Evolutionary conservation across 2,329 filamentous ascomycete species (phyloP), one percentile per base, ranked within the genome.

Genomic region (Achaetomium macrosporum): DNA sequence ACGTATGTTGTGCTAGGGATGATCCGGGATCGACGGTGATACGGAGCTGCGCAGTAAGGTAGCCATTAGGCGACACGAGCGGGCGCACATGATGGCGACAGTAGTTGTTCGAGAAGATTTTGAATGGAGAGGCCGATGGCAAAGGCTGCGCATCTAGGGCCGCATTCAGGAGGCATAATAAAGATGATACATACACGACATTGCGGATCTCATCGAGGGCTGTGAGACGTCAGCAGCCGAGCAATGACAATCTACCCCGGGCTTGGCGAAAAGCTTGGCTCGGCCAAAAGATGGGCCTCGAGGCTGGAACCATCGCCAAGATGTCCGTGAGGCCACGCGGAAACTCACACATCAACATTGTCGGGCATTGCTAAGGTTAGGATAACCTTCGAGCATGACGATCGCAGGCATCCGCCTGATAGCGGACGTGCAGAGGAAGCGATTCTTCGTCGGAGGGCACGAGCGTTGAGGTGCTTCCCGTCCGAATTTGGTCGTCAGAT

Each of bases 191-290:
- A 30, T 61, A 65, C 64, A 65, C 58, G 58, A 65, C 66, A 66
- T 68, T 68, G 56, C 63, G 62, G 50, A 68, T 60, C 59, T 66
- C 64, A 59, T 67, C 59, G 56, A 68, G 65, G 56, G 55, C 66
- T 68, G 63, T 59, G 55, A 60, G 59, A 64, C 58, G 63, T 66
- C 59, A 66, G 59, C 55, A 31, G 39, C 39, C 31, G 42, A 47
- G 48, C 47, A 19, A 42, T 37, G 47, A 57, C 51, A 51, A 41
- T 51, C 57, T 57, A 57, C 57, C 57, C 55, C 53, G 47, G 61
- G 55, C 62, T 61, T 61, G 63, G 58, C 58, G 42, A 40, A 61
- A 59, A 55, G 55, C 63, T 65, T 63, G 62, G 63, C 60, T 54
- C 47, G 25, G 59, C 61, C 59, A 64, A 60, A 60, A 56, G 33